phyloP scores from a whole-genome alignment of 1,284 basidiomycete genomes.

The Leccinum glutinopallens region DNA sequence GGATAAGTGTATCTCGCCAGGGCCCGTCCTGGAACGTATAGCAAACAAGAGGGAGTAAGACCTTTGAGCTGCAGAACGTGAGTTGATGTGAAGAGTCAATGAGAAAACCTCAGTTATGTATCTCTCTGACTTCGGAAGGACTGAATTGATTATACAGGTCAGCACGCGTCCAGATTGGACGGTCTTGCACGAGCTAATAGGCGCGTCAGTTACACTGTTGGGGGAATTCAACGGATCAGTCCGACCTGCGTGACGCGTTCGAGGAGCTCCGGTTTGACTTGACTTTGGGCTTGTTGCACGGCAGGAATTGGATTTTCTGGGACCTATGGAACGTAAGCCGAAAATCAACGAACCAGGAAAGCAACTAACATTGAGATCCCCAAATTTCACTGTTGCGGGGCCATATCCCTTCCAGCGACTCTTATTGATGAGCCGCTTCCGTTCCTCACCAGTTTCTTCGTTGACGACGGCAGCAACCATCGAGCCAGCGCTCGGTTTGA shows the following conservation, averaged over 20 bases:
- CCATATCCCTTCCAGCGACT: slow-evolving; percentile 80
- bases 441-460: slow-evolving; percentile 78
- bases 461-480: slow-evolving; percentile 65
- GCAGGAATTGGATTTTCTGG: slow-evolving; percentile 64
- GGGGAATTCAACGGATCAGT: background rate
- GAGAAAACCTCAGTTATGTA: slow-evolving; percentile 60
- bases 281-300: slow-evolving; percentile 53
- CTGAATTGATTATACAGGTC: slow-evolving; percentile 84
- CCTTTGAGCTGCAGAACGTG: slow-evolving; percentile 59
- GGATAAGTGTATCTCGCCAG: slow-evolving; percentile 88
- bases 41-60: slow-evolving; percentile 67
- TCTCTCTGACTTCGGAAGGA: slow-evolving; percentile 65
- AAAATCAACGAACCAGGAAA: background rate
- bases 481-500: slow-evolving; percentile 75
- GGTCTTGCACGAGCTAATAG: slow-evolving; percentile 60
- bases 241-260: slow-evolving; percentile 61
- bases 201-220: slow-evolving; percentile 8
- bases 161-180: slow-evolving; percentile 89
- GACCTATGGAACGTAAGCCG: slow-evolving; percentile 44
- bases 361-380: slow-evolving; percentile 55
- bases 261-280: slow-evolving; percentile 63
- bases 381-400: slow-evolving; percentile 67
- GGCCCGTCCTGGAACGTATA: slow-evolving; percentile 95
- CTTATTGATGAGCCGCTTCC: slow-evolving; percentile 76
- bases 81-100: slow-evolving; percentile 1